A percentile compares a stretch with the other conserved stretches of the same genome.
Evolutionary conservation across 306 rosid species (phyloP).

Genomic region (Myrica gale): DNA sequence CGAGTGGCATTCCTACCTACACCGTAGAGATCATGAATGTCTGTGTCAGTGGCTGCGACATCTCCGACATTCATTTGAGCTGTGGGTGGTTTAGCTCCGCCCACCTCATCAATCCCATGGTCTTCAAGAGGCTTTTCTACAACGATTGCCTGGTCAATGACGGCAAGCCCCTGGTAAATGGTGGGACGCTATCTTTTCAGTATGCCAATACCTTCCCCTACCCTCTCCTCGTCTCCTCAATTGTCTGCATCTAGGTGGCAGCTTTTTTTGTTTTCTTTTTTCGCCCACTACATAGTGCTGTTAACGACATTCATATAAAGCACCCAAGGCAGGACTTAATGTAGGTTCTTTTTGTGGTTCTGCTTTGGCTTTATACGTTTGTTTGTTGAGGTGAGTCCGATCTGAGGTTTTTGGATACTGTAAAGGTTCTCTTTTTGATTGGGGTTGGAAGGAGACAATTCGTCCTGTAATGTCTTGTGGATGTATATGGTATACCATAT

Average conservation of each 20-base stretch:
- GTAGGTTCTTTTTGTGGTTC: neutral
- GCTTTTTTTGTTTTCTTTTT: neutral
- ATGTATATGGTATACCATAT: constrained; percentile 35
- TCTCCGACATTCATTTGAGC: constrained; percentile 59
- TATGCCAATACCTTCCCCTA: constrained; percentile 77
- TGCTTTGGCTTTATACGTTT: constrained; percentile 17
- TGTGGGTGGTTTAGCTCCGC: constrained; percentile 98
- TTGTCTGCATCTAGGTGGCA: constrained; percentile 24
- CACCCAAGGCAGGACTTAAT: constrained; percentile 13
- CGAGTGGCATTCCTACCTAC: constrained; percentile 81
- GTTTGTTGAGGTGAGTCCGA: neutral
- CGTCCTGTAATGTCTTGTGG: too few species aligned
- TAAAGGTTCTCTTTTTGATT: constrained; percentile 1
- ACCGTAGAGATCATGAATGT: constrained; percentile 72
- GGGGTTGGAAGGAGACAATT: neutral
- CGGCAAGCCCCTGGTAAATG: constrained; percentile 60
- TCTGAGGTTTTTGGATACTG: constrained; percentile 2
- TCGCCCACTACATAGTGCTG: neutral
- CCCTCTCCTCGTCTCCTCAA: constrained; percentile 63
- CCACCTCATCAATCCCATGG: constrained; percentile 64
- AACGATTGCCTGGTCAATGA: constrained; percentile 82
- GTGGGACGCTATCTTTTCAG: constrained; percentile 61
- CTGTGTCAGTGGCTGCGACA: constrained; percentile 69
- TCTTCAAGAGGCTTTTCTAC: constrained; percentile 77
- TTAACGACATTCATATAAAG: constrained; percentile 16